Evolutionary conservation across 2,329 filamentous ascomycete species (phyloP), one percentile per base, ranked within the genome.

Genomic region (Diaporthe citriasiana): DNA sequence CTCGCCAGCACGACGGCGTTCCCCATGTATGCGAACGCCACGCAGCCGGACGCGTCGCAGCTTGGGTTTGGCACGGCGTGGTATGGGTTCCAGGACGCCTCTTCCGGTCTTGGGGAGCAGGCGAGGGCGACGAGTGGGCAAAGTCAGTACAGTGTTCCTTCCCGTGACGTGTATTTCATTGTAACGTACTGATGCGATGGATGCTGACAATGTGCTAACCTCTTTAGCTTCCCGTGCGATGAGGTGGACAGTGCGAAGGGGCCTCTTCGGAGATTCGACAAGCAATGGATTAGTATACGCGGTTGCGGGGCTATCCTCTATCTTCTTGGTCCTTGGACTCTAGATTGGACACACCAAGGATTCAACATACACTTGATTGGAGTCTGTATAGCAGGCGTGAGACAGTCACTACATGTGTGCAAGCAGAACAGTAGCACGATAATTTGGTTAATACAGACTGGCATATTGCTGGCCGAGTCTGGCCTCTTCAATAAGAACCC

Each of bases 51-150:
- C 13, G 35, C 40, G 15, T 59, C 66, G 17, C 45, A 56, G 51
- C 59, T 75, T 27, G 74, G 74, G 19, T 68, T 55, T 19, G 74
- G 74, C 19, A 75, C 74, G 4, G 74, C 66, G 17, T 60, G 53
- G 35, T 63, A 74, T 17, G 70, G 70, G 12, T 68, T 74, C 6
- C 25, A 25, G 4, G 30, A 56, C 17, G 72, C 47, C 8, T 51
- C 47, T 10, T 38, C 42, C 19, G 56, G 57, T 2, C 3, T 25
- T 5, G 25, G 33, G 5, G 35, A 35, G 25, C 70, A 27, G 35
- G 10, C 27, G 4, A 38, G 42, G 53, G 30, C 47, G 25, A 22
- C 45, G 12, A n/a, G 19, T 7, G 60, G 63, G n/a, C 13, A 17
- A 27, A 70, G 63, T 73, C n/a, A 68, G 71, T 69, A 19, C 27